These are phyloP conservation scores for Boletales sp. DNA, from an alignment of 768 basidiomycete genomes.

Conservation along the genomic window DNA sequence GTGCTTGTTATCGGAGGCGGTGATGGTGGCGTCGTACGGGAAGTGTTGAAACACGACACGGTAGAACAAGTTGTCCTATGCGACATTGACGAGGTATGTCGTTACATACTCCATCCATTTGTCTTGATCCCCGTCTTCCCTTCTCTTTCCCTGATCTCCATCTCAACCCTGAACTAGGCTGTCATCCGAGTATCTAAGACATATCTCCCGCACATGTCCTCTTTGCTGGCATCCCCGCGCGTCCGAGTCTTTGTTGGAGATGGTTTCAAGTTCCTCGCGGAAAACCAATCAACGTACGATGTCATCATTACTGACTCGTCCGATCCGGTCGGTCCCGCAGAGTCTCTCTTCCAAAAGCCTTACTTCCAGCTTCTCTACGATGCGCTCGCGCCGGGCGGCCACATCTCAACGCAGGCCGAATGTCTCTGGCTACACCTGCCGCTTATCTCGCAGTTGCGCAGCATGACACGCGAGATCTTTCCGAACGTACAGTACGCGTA, in stretches of 20 bases:
- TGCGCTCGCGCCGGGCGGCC: constrained; percentile 83
- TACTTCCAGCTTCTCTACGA: constrained; percentile 95
- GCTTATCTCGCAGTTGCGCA: constrained; percentile 74
- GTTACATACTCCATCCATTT: too few relatives aligned
- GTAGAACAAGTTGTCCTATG: constrained; percentile 93
- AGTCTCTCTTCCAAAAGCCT: constrained; percentile 90
- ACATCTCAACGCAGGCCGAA: constrained; percentile 95
- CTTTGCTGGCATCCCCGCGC: constrained; percentile 71
- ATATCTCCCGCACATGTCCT: constrained; percentile 93
- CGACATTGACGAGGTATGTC: constrained; percentile 88
- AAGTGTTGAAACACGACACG: constrained; percentile 89
- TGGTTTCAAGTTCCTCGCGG: constrained; percentile 94
- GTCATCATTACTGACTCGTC: constrained; percentile 99
- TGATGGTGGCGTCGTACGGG: constrained; percentile 96
- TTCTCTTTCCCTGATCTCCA: not conserved
- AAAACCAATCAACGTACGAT: constrained; percentile 86
- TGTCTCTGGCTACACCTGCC: constrained; percentile 92
- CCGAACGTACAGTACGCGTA: constrained; percentile 84
- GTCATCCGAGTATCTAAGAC: constrained; percentile 92
- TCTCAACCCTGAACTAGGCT: constrained; percentile 45
- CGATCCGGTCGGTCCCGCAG: constrained; percentile 95
- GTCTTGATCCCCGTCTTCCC: not conserved
- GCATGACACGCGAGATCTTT: constrained; percentile 72
- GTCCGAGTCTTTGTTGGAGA: constrained; percentile 89
- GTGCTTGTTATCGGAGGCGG: constrained; percentile 98